Evolutionary conservation across 192 early-diverging fungal genomes (phyloP), one percentile per base, ranked within the genome.

Genomic region (Coemansia sp.): DNA sequence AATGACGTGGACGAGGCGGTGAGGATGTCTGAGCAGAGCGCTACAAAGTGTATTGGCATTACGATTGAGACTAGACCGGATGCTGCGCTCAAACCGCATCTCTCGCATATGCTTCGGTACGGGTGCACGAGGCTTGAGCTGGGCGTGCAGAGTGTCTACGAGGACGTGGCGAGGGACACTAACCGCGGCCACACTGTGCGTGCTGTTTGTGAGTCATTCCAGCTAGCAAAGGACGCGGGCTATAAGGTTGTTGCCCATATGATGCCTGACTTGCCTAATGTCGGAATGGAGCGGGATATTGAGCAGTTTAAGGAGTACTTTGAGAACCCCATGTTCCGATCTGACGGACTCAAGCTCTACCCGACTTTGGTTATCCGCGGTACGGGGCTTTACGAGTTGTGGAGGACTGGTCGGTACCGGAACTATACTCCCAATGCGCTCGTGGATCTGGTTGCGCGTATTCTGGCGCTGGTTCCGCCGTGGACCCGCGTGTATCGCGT

Each of bases 231-330:
- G 79, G 98, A 99, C 69, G 92, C 95, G 19, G 98, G 98, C 11
- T 99, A 95, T 86, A 99, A 99, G 74, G 92, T 99, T 0, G 98
- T 99, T 10, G 90, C 96, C 15, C 98, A 99, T 67, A 99, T 99
- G 98, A 99, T 99, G 98, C 98, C 98, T 10, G 97, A 99, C 85
- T 83, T 99, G 63, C 97, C 98, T 2, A 99, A 99, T 70, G 97
- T 99, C 11, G 97, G 97, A 17, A 98, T 98, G 95, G 97, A 98
- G 79, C 89, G 98, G 34, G 98, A 99, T 68, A 88, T 99, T 60
- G 98, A 98, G 64, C 98, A 99, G 82, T 98, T 99, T 79, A 96
- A 97, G 69, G 93, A 93, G 75, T 91, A 90, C 69, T 99, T 99
- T 89, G 98, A 98, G 76, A 99, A 98, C 74, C 98, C 98, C 21